Conservation (phyloP, 2,329 filamentous ascomycete species). For the Aspergillus sp. region DNA sequence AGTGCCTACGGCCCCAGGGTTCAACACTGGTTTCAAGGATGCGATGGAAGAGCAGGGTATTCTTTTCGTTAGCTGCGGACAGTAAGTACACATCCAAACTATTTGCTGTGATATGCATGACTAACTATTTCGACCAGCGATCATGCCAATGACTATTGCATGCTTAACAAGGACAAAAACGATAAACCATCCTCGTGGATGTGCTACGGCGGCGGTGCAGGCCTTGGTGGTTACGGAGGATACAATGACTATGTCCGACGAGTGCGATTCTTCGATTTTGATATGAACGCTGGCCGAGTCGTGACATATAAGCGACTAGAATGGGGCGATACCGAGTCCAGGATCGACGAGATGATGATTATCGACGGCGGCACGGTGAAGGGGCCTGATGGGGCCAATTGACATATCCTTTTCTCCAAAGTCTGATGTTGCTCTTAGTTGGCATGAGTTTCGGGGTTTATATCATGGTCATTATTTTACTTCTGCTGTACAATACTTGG, state of each 20-base stretch:
- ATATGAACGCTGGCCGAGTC: conserved; percentile 83
- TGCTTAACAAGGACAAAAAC: conserved; percentile 53
- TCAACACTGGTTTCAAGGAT: conserved; percentile 89
- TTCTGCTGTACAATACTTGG: not conserved
- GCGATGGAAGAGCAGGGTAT: conserved; percentile 80
- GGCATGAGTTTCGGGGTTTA: not conserved
- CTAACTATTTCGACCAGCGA: conserved; percentile 50
- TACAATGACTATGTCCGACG: conserved; percentile 80
- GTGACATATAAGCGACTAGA: conserved; percentile 90
- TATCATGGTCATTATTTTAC: not conserved
- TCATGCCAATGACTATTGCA: conserved; percentile 95
- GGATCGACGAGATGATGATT: conserved; percentile 55
- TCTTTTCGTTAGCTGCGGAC: conserved; percentile 81
- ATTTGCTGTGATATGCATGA: not conserved
- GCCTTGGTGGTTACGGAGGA: conserved; percentile 91
- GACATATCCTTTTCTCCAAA: not conserved
- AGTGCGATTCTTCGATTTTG: conserved; percentile 83
- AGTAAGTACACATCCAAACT: conserved; percentile 52
- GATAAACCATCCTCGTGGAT: conserved; percentile 78
- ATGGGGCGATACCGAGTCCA: conserved; percentile 47
- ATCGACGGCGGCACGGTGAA: conserved; percentile 53
- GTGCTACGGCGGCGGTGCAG: conserved; percentile 90
- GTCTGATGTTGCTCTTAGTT: not conserved
- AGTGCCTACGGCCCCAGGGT: conserved; percentile 75
- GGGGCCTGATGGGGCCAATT: conserved; percentile 12